Conservation (phyloP, 2,329 filamentous ascomycete species). For the Pyrenophora tritici-repentis region DNA sequence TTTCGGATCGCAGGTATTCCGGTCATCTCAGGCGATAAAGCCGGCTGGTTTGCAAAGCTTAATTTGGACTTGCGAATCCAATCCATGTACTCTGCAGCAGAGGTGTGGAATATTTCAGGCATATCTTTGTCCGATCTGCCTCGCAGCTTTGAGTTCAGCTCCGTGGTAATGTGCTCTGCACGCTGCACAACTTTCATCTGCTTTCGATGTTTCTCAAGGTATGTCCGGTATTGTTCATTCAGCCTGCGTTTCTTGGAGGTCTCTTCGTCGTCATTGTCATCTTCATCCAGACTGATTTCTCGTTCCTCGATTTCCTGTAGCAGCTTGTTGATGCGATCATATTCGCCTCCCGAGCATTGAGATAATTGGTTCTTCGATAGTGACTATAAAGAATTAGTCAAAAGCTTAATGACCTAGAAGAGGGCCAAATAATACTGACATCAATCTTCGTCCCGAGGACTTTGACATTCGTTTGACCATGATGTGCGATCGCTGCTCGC, state of each 20-base stretch:
- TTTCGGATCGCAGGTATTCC: conserved; percentile 22
- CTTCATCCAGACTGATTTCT: background rate
- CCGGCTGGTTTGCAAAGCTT: conserved; percentile 14
- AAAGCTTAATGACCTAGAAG: background rate
- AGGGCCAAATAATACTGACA: conserved; percentile 13
- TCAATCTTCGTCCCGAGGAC: conserved; percentile 33
- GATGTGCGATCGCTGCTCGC: conserved; percentile 13
- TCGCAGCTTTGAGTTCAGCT: conserved; percentile 16
- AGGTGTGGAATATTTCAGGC: conserved; percentile 17
- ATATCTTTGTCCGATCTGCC: background rate
- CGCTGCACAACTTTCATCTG: conserved; percentile 15
- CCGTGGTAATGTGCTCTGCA: conserved; percentile 6
- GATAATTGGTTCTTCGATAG: conserved; percentile 8
- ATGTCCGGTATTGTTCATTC: conserved; percentile 14
- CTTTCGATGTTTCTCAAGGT: conserved; percentile 17
- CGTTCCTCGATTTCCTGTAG: conserved; percentile 1
- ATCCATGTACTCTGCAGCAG: conserved; percentile 24
- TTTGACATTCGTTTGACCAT: conserved; percentile 24
- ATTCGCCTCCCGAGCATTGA: background rate
- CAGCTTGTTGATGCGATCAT: conserved; percentile 2
- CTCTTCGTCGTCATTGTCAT: background rate
- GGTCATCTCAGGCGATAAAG: conserved; percentile 16
- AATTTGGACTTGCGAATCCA: conserved; percentile 24
- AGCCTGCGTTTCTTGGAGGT: background rate
- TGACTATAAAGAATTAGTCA: background rate